Conservation (phyloP, 78 protist species). For the Dictyostelium citrinum region DNA sequence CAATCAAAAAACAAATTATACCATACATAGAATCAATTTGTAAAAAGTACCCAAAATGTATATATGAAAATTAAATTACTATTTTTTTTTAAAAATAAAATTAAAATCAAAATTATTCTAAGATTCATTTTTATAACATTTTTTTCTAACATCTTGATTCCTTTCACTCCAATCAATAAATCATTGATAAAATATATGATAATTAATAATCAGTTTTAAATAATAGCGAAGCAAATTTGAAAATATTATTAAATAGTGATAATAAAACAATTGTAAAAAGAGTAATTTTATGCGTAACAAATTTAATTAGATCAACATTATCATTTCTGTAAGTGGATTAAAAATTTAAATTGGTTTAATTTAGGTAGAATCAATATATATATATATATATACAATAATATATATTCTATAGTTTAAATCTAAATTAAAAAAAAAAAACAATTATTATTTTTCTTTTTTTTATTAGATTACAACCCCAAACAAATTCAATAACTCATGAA, state of each 20-base stretch:
- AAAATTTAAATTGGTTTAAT: too few species aligned
- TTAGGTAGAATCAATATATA: too few species aligned
- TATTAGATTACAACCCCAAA: not conserved
- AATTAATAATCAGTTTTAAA: too few species aligned
- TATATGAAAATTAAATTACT: too few species aligned
- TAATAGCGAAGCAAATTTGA: not conserved
- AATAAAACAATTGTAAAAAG: conserved; percentile 17
- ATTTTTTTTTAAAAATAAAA: too few species aligned
- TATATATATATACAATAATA: too few species aligned
- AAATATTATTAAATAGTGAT: not conserved
- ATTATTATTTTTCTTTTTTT: not conserved
- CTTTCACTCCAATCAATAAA: too few species aligned
- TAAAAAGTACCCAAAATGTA: conserved; percentile 47
- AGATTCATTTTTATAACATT: too few species aligned
- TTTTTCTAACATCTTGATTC: too few species aligned
- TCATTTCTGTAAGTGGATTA: conserved; percentile 23
- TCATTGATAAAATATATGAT: too few species aligned
- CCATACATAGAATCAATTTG: conserved; percentile 44
- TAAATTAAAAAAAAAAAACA: not conserved
- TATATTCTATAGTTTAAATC: too few species aligned
- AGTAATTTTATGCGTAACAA: conserved; percentile 45
- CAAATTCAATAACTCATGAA: not conserved
- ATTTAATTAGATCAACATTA: conserved; percentile 37
- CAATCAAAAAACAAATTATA: conserved; percentile 57
- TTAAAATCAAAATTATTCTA: too few species aligned